These are phyloP conservation scores for Hyaloscypha hepaticicola DNA, from an alignment of 495 filamentous ascomycete species.

Conservation along the genomic window DNA sequence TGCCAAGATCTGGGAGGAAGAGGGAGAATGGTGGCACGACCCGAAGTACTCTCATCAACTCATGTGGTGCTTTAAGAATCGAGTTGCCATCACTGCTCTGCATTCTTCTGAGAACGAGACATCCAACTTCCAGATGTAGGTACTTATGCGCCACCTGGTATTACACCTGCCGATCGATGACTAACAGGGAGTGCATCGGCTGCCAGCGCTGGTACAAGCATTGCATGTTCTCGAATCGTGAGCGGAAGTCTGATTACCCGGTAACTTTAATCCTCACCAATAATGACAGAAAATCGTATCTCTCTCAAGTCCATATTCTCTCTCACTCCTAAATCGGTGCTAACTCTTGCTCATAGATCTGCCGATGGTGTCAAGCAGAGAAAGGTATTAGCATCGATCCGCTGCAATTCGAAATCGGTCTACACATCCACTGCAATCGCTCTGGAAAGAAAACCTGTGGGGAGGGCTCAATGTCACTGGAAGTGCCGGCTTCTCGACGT, in stretches of 20 bases:
- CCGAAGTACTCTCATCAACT: not conserved
- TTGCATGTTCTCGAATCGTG: slow-evolving; percentile 2
- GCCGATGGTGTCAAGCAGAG: too few species aligned
- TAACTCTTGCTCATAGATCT: too few species aligned
- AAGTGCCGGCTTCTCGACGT: not conserved
- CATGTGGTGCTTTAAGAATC: too few species aligned
- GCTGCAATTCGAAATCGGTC: not conserved
- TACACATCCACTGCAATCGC: not conserved
- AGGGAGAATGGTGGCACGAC: not conserved
- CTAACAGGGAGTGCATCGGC: not conserved
- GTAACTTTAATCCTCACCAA: too few species aligned
- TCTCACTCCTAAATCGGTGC: too few species aligned
- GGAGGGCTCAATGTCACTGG: not conserved
- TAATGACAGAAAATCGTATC: too few species aligned
- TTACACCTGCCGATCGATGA: not conserved
- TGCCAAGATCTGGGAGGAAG: not conserved
- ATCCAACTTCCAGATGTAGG: too few species aligned
- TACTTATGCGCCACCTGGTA: too few species aligned
- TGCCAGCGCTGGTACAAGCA: not conserved
- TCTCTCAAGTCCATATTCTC: too few species aligned
- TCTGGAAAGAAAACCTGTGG: not conserved
- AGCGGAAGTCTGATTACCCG: not conserved
- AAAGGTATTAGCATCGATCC: too few species aligned
- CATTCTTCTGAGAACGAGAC: too few species aligned
- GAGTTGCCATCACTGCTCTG: too few species aligned